Conservation (phyloP, 140 eudicot species). For the Ambrosia hybrid region DNA sequence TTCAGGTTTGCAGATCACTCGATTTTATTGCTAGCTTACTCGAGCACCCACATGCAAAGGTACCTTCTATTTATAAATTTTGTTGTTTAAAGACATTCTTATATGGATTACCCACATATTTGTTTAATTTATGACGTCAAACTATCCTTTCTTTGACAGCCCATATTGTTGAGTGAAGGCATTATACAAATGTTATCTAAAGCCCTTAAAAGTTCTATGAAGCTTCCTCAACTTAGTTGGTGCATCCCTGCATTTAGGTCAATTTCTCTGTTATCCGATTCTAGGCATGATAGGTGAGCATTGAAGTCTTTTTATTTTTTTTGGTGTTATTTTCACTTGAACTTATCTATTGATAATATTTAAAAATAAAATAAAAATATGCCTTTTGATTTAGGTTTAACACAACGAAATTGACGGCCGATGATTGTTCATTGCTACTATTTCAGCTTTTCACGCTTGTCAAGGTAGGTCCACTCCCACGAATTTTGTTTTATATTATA, state of each 20-base stretch:
- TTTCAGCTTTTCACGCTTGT: slow-evolving; percentile 51
- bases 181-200: slow-evolving; percentile 46
- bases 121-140: slow-evolving; percentile 17
- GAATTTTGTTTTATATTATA: background rate
- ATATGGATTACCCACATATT: slow-evolving; percentile 12
- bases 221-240: slow-evolving; percentile 56
- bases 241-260: slow-evolving; percentile 69
- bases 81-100: background rate
- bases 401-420: slow-evolving; percentile 44
- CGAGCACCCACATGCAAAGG: slow-evolving; percentile 95
- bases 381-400: slow-evolving; percentile 38
- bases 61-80: slow-evolving; percentile 13
- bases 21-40: slow-evolving; percentile 69
- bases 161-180: slow-evolving; percentile 72
- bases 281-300: slow-evolving; percentile 63
- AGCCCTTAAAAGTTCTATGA: slow-evolving; percentile 57
- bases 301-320: background rate
- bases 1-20: slow-evolving; percentile 64
- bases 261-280: slow-evolving; percentile 58
- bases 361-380: background rate
- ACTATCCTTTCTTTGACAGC: slow-evolving; percentile 42
- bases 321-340: background rate
- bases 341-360: slow-evolving; percentile 3
- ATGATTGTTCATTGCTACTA: slow-evolving; percentile 55
- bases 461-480: slow-evolving; percentile 49